Evolutionary conservation across 257 asterid genomes (phyloP).

Genomic region (Solanum ossicruentum): DNA sequence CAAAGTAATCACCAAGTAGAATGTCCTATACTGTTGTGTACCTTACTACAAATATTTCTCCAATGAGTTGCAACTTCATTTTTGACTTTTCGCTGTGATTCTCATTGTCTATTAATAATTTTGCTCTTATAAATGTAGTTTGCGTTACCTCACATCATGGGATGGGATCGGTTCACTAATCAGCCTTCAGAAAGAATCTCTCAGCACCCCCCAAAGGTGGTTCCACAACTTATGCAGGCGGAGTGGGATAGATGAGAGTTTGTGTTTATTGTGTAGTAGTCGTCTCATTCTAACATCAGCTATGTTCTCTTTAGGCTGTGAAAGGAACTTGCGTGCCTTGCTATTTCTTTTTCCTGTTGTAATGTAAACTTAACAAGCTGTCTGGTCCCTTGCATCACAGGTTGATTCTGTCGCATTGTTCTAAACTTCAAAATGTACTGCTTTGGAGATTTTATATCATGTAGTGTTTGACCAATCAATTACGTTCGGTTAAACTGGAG

Average conservation of each 20-base stretch:
- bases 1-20: background rate
- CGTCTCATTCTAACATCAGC: background rate
- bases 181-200: slow-evolving; percentile 14
- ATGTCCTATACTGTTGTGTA: background rate
- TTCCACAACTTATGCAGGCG: slow-evolving; percentile 28
- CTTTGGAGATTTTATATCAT: background rate
- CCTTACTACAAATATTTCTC: background rate
- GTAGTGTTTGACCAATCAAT: background rate
- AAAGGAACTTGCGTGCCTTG: background rate
- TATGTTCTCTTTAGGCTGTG: background rate
- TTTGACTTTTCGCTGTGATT: background rate
- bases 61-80: background rate
- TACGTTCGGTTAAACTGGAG: background rate
- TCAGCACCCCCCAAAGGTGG: slow-evolving; percentile 15
- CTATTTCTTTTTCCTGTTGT: background rate
- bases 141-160: slow-evolving; percentile 92
- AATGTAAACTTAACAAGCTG: background rate
- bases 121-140: slow-evolving; percentile 35
- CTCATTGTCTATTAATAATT: background rate
- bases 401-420: background rate
- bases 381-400: background rate
- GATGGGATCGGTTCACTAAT: slow-evolving; percentile 55
- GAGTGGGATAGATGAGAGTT: slow-evolving; percentile 70
- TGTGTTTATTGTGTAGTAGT: background rate
- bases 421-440: background rate